These are phyloP conservation scores for Rhodotorula toruloides DNA, from an alignment of 768 basidiomycete species.

Conservation along the genomic window DNA sequence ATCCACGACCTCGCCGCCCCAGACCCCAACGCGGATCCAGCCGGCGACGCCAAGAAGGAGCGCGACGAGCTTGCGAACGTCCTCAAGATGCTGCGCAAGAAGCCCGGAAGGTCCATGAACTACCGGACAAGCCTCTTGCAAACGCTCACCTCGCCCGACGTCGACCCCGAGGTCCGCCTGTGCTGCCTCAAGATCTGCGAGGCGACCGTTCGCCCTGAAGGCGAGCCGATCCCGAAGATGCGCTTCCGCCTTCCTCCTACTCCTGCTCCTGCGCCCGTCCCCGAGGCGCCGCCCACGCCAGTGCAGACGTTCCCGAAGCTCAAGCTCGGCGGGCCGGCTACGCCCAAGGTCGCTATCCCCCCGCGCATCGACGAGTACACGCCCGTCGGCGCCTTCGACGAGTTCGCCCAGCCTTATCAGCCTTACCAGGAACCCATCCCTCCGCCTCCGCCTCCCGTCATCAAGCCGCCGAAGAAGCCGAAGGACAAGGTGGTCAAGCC, in stretches of 20 bases:
- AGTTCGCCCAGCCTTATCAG: neutral
- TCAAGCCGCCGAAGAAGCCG: slow-evolving; percentile 35
- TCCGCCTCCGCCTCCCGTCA: slow-evolving; percentile 5
- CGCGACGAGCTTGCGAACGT: slow-evolving; percentile 50
- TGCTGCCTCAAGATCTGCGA: slow-evolving; percentile 87
- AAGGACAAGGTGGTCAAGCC: slow-evolving; percentile 16
- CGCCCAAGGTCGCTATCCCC: slow-evolving; percentile 12
- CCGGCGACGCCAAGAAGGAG: slow-evolving; percentile 62
- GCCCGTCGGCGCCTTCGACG: neutral
- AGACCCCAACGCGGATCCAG: slow-evolving; percentile 49
- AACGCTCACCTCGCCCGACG: slow-evolving; percentile 69
- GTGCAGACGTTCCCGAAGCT: slow-evolving; percentile 5
- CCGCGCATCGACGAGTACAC: neutral
- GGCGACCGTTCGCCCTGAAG: slow-evolving; percentile 70
- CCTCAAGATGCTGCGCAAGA: slow-evolving; percentile 81
- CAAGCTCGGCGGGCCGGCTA: slow-evolving; percentile 27
- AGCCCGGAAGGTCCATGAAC: slow-evolving; percentile 66
- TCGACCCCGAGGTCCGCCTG: slow-evolving; percentile 85
- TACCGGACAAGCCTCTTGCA: slow-evolving; percentile 76
- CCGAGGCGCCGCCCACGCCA: slow-evolving; percentile 13
- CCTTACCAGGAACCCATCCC: neutral
- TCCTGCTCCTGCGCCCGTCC: slow-evolving; percentile 8
- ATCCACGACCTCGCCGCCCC: slow-evolving; percentile 74
- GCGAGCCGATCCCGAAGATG: slow-evolving; percentile 80
- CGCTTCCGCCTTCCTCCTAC: slow-evolving; percentile 44